Conservation (phyloP, 306 rosid genomes). For the Echinosophora koreensis region DNA sequence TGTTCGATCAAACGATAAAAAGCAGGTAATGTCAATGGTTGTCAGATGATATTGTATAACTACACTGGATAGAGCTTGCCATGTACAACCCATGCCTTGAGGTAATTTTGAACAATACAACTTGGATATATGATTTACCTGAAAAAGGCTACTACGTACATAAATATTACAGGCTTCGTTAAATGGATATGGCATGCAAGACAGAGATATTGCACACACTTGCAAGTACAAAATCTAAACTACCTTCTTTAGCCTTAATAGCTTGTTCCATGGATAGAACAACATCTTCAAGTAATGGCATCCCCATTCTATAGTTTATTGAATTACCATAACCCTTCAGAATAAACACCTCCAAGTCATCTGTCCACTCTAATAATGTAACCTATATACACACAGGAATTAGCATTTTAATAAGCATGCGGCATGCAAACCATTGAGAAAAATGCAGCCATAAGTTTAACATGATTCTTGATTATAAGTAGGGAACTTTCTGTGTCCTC, state of each 20-base stretch:
- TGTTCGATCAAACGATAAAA: conserved; percentile 19
- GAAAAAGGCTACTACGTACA: conserved; percentile 17
- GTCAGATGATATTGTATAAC: background rate
- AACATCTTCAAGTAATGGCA: conserved; percentile 83
- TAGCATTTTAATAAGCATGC: conserved; percentile 41
- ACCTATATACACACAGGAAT: conserved; percentile 54
- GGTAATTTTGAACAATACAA: conserved; percentile 23
- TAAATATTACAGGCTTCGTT: conserved; percentile 29
- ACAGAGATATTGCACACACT: conserved; percentile 4
- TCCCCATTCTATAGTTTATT: conserved; percentile 85
- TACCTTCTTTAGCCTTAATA: conserved; percentile 78
- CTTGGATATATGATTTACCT: conserved; percentile 5
- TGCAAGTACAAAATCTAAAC: conserved; percentile 16
- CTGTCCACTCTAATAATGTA: conserved; percentile 86
- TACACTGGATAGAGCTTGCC: conserved; percentile 3
- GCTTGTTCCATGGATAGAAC: conserved; percentile 82
- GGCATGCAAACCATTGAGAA: conserved; percentile 2
- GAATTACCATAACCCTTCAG: conserved; percentile 93
- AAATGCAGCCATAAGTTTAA: conserved; percentile 11
- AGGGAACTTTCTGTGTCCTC: conserved; percentile 17
- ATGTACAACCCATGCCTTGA: conserved; percentile 6
- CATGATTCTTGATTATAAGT: background rate
- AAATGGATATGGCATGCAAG: conserved; percentile 20
- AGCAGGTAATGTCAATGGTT: conserved; percentile 19
- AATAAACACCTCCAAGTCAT: conserved; percentile 79